Evolutionary conservation across 495 filamentous ascomycete genomes (phyloP).

Genomic region (Hypoxylon subgilvum): DNA sequence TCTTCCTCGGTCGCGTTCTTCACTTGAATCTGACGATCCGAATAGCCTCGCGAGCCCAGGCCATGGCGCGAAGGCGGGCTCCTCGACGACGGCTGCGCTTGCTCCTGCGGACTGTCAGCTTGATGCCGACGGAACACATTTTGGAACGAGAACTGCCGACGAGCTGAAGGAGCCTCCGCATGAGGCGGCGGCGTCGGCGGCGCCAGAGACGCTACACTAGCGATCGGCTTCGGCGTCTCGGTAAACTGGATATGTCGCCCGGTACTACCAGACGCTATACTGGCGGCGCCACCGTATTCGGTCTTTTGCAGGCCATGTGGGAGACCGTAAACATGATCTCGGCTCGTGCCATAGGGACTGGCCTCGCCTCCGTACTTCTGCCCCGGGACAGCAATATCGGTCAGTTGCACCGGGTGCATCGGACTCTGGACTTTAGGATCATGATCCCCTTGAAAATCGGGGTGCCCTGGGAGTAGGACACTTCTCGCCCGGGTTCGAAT

Average conservation of each 20-base stretch:
- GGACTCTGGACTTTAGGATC: constrained; percentile 51
- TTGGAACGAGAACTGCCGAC: constrained; percentile 90
- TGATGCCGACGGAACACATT: constrained; percentile 69
- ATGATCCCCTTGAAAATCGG: constrained; percentile 41
- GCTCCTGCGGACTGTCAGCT: constrained; percentile 43
- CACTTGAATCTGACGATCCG: constrained; percentile 47
- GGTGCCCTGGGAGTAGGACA: constrained; percentile 54
- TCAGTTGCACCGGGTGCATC: constrained; percentile 65
- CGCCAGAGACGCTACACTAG: constrained; percentile 40
- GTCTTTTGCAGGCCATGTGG: constrained; percentile 39
- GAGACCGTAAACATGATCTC: constrained; percentile 38
- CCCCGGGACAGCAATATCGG: constrained; percentile 62
- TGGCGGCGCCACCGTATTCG: constrained; percentile 47
- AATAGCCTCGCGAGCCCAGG: constrained; percentile 56
- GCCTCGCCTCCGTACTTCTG: constrained; percentile 52
- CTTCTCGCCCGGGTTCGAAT: constrained; percentile 62
- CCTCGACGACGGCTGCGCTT: constrained; percentile 29
- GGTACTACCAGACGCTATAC: constrained; percentile 41
- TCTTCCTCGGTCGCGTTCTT: constrained; percentile 84
- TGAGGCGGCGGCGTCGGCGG: constrained; percentile 60
- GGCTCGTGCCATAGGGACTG: constrained; percentile 45
- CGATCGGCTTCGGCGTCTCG: constrained; percentile 33
- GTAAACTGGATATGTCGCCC: constrained; percentile 52
- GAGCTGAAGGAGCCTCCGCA: constrained; percentile 46
- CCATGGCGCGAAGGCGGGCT: constrained; percentile 46